Evolutionary conservation across 78 protist genomes (phyloP), one percentile per base, ranked within the genome.

Genomic region (Pigoraptor vietnamica): DNA sequence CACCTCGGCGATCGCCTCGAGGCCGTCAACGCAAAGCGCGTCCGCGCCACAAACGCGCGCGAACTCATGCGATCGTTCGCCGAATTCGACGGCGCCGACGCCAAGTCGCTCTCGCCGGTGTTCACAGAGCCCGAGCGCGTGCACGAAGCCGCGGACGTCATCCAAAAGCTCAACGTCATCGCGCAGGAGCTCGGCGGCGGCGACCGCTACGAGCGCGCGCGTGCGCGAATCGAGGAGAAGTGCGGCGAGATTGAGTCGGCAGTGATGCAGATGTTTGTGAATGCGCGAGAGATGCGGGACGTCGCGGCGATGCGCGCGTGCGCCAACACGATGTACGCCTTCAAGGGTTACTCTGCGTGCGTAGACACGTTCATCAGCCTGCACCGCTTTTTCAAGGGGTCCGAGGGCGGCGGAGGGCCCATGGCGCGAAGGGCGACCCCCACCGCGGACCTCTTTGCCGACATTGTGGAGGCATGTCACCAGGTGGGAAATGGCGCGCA

Each of bases 1-100:
- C 91, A 90, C 19, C 35, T 83, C 38, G 91, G 91, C 48, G 86
- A 90, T 34, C 91, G 81, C 67, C 91, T 90, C 35, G 86, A 90
- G 40, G 36, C 91, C 36, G 86, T 56, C 34, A 38, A 90, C n/a
- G 23, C 39, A 40, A 24, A 67, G 55, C 91, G 91, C 2, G 29
- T 14, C 86, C 83, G 91, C 83, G 86, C 91, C 25, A 29, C 32
- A 9, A 79, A 90, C 34, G 91, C 91, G n/a, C 82, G 36, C 2
- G 37, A 34, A 10, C 14, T 90, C 40, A 90, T 90, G 91, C 21
- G 23, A 14, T 33, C 14, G 19, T 90, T 90, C 25, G 91, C 91
- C 23, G 84, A 79, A 38, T 36, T 36, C 32, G 91, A 89, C 36
- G 39, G 81, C 48, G 38, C 91, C 36, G 40, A 90, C 37, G 33